Conservation (phyloP, 768 basidiomycete species). For the Asterophora lycoperdoides region DNA sequence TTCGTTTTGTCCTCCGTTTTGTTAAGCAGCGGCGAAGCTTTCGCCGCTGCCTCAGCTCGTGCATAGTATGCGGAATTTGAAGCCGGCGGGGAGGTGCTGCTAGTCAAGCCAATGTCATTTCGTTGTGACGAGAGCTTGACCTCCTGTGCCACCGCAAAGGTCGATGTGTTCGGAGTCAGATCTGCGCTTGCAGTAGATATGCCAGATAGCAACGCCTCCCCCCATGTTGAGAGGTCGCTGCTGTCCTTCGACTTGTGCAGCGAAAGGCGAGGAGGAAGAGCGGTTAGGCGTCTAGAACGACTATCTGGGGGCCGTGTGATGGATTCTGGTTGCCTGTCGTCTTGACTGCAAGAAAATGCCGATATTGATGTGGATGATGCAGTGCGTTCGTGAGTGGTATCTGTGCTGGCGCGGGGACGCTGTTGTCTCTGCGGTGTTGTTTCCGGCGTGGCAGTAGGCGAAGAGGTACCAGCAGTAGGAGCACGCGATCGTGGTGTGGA, state of each 20-base stretch:
- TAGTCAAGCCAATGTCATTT: not conserved
- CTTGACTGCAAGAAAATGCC: slow-evolving; percentile 1
- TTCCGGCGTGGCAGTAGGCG: not conserved
- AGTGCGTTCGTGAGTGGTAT: slow-evolving; percentile 3
- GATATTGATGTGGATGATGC: not conserved
- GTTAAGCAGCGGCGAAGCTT: slow-evolving; percentile 1
- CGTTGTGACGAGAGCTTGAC: not conserved
- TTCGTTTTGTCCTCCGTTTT: not conserved
- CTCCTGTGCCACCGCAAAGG: slow-evolving; percentile 16
- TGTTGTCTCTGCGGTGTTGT: slow-evolving; percentile 1
- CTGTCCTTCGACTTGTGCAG: slow-evolving; percentile 42
- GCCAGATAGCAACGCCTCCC: slow-evolving; percentile 49
- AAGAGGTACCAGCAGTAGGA: not conserved
- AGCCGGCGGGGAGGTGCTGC: not conserved
- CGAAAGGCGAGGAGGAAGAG: slow-evolving; percentile 51
- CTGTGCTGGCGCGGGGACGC: slow-evolving; percentile 1
- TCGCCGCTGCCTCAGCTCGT: not conserved
- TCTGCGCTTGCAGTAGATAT: slow-evolving; percentile 30
- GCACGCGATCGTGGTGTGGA: slow-evolving; percentile 8
- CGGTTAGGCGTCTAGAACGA: slow-evolving; percentile 23
- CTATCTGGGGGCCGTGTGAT: slow-evolving; percentile 4
- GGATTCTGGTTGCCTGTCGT: slow-evolving; percentile 1
- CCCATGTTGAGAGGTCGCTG: slow-evolving; percentile 49
- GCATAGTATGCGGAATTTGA: slow-evolving; percentile 4
- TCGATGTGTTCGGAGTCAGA: slow-evolving; percentile 9